These are phyloP conservation scores for Betula pendula DNA, from an alignment of 306 rosid genomes.

Conservation along the genomic window DNA sequence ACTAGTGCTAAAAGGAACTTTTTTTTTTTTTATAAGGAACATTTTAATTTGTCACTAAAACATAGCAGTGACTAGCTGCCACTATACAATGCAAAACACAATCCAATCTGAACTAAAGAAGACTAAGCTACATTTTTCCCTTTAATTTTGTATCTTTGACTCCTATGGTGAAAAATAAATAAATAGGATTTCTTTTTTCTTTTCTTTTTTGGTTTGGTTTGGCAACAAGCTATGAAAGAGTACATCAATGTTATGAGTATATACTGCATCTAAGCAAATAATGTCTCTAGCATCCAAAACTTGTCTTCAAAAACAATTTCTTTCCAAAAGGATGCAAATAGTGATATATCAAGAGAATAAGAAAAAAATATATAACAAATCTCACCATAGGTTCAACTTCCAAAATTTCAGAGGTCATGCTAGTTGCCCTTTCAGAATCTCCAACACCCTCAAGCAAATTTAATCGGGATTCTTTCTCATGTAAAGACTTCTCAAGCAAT, in stretches of 20 bases:
- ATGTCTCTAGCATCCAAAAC: background rate
- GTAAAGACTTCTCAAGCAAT: slow-evolving; percentile 66
- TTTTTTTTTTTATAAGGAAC: background rate
- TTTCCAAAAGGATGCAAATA: background rate
- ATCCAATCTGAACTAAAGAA: background rate
- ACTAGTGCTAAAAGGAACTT: background rate
- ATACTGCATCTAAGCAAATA: background rate
- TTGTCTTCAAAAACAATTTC: background rate
- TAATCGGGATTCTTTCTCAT: slow-evolving; percentile 62
- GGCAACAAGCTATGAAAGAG: background rate
- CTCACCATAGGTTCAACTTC: slow-evolving; percentile 92
- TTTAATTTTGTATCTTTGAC: too few relatives aligned
- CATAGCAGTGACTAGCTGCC: background rate
- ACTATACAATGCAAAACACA: background rate
- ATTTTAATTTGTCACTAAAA: background rate
- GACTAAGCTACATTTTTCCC: background rate
- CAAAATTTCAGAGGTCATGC: slow-evolving; percentile 63
- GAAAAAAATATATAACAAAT: slow-evolving; percentile 23
- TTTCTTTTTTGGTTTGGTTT: background rate
- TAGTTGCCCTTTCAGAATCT: slow-evolving; percentile 52
- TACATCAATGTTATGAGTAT: background rate
- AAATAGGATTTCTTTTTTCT: background rate
- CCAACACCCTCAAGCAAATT: slow-evolving; percentile 79
- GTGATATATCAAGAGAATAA: background rate
- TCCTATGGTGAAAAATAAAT: background rate